These are phyloP conservation scores for Corylus heterophylla DNA, from an alignment of 306 rosid genomes.

Conservation along the genomic window DNA sequence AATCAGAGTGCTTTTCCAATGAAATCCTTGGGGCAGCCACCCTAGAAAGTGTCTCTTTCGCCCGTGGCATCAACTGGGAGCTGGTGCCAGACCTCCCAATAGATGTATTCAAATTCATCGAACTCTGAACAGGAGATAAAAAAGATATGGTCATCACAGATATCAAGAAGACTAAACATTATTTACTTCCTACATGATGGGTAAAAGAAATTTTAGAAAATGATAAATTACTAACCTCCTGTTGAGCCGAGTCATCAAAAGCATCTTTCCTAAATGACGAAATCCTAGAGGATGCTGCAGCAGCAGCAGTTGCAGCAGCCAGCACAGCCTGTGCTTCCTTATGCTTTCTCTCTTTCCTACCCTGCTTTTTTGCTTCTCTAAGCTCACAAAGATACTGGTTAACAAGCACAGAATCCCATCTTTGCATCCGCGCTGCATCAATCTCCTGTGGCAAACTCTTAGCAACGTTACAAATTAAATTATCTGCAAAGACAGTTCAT, in stretches of 20 bases:
- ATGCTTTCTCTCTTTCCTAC: conserved; percentile 90
- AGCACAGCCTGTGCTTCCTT: conserved; percentile 97
- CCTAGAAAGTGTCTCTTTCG: conserved; percentile 82
- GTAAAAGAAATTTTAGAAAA: conserved; percentile 3
- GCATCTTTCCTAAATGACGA: conserved; percentile 86
- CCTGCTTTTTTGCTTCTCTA: conserved; percentile 95
- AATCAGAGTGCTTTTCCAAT: conserved; percentile 66
- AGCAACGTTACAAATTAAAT: conserved; percentile 53
- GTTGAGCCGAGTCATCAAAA: conserved; percentile 64
- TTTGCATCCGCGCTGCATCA: conserved; percentile 56
- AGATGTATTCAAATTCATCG: conserved; percentile 43
- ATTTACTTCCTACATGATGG: neutral
- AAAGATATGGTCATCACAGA: conserved; percentile 12
- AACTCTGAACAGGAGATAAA: conserved; percentile 42
- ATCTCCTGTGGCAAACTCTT: conserved; percentile 79
- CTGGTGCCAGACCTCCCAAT: conserved; percentile 55
- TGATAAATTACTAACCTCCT: conserved; percentile 53
- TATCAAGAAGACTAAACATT: neutral
- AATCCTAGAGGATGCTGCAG: conserved; percentile 88
- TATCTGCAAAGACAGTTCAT: conserved; percentile 48
- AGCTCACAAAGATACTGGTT: conserved; percentile 74
- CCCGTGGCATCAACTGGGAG: conserved; percentile 78
- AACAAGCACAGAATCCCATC: conserved; percentile 89
- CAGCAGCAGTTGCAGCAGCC: conserved; percentile 99
- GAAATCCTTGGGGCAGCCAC: conserved; percentile 66